Evolutionary conservation across 1,284 basidiomycete species (phyloP).

Genomic region (Wolfiporia cocos): DNA sequence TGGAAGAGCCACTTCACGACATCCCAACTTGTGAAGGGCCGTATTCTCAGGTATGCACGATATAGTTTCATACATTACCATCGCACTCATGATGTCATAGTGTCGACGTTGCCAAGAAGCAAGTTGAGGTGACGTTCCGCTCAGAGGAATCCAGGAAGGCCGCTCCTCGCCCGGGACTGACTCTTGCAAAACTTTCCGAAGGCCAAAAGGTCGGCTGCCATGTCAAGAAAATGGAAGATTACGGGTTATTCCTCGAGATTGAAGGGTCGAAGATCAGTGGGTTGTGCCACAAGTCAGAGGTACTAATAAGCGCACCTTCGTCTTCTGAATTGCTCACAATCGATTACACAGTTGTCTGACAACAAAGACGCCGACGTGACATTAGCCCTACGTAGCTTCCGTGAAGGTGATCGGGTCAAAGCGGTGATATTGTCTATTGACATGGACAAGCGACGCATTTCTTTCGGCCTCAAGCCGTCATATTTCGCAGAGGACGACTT

Average conservation of each 20-base stretch:
- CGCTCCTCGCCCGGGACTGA: conserved; percentile 34
- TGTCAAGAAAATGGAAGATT: conserved; percentile 79
- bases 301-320: conserved; percentile 25
- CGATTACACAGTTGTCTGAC: conserved; percentile 63
- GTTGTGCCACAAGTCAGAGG: conserved; percentile 92
- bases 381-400: conserved; percentile 78
- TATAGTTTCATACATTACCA: not conserved
- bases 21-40: conserved; percentile 85
- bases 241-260: conserved; percentile 90
- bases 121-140: conserved; percentile 86
- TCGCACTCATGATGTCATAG: conserved; percentile 35
- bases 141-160: conserved; percentile 46
- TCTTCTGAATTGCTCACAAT: not conserved
- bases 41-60: conserved; percentile 61
- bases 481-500: conserved; percentile 67
- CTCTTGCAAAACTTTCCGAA: conserved; percentile 55
- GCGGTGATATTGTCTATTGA: conserved; percentile 76
- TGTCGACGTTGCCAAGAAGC: conserved; percentile 60
- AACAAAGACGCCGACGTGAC: conserved; percentile 75
- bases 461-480: conserved; percentile 87
- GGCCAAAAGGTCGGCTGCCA: conserved; percentile 74
- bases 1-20: conserved; percentile 83
- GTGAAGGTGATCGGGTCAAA: conserved; percentile 83
- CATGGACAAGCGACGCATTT: conserved; percentile 71
- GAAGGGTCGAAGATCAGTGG: conserved; percentile 81